Conservation (phyloP, 2,329 filamentous ascomycete species). For the Aureobasidium subglaciale region DNA sequence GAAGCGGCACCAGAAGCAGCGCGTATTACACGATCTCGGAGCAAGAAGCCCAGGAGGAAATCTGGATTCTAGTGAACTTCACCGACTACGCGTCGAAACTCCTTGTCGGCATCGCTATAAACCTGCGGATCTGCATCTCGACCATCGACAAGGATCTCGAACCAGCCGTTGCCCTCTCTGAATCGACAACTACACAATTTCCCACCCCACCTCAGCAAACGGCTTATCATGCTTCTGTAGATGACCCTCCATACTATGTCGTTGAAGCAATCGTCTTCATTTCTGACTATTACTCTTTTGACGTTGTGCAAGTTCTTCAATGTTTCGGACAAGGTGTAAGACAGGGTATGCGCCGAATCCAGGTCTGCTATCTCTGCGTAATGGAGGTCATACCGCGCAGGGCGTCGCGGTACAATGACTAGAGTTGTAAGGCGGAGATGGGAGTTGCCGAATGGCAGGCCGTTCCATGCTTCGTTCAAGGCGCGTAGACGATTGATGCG, state of each 20-base stretch:
- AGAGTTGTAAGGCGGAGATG: conserved; percentile 26
- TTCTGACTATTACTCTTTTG: conserved; percentile 25
- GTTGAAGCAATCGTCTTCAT: conserved; percentile 27
- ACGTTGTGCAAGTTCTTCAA: conserved; percentile 23
- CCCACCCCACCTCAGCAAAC: conserved; percentile 31
- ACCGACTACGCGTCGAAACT: not conserved
- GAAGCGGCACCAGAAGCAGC: too few relatives aligned
- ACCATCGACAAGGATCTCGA: conserved; percentile 5
- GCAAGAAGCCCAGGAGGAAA: not conserved
- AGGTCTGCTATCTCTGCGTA: conserved; percentile 30
- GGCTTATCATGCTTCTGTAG: conserved; percentile 28
- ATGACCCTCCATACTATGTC: conserved; percentile 29
- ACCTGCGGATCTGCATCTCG: not conserved
- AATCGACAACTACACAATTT: conserved; percentile 14
- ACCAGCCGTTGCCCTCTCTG: not conserved
- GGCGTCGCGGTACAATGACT: conserved; percentile 26
- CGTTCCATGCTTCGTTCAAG: conserved; percentile 30
- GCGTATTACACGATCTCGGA: not conserved
- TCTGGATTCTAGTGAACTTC: conserved; percentile 1
- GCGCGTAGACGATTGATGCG: conserved; percentile 27
- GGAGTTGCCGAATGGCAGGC: conserved; percentile 28
- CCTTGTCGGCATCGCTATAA: conserved; percentile 6
- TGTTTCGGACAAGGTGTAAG: conserved; percentile 18
- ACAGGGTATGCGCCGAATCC: conserved; percentile 26
- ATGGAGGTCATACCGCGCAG: conserved; percentile 21